Evolutionary conservation across 305 asterid species (phyloP), one percentile per base, ranked within the genome.

Genomic region (Petunia hybrid): DNA sequence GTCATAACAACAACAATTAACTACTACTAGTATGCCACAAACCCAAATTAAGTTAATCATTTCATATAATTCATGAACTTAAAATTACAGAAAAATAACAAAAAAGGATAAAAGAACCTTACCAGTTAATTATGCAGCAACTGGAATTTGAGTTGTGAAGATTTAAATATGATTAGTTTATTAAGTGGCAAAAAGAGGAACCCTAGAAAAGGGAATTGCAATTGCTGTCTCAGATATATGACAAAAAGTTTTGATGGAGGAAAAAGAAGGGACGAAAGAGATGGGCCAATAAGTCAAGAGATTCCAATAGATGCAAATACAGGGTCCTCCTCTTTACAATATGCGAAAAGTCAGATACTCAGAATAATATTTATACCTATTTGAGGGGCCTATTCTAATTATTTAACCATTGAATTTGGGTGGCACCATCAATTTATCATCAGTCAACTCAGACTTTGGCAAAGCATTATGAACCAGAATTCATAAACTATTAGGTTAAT

Each of bases 261-360:
- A 84, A 86, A 83, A 16, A 61, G 57, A 53, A 84, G 10, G 69
- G 78, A 84, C 77, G 59, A 78, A 71, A n/a, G 46, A 80, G 80
- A 61, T 81, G 81, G 64, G 89, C 90, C 87, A 86, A 64, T 81
- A 87, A 76, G 84, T 75, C 73, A 67, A 22, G 76, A 80, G 87
- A 79, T 77, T 83, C 81, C 83, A 53, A 82, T 80, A 79, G 65
- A 79, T 46, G 67, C 77, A 64, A 42, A 65, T 10, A 62, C 3
- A 39, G 71, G 57, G 57, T 61, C 74, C n/a, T 56, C 68, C 41
- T 43, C 57, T 53, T 51, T 5, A 53, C 57, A 9, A 13, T 53
- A 53, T 53, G 57, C 62, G n/a, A 1, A 46, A 80, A 51, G 41
- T 65, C 63, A 13, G 38, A 39, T 53, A 63, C 13, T 35, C 1